Evolutionary conservation across 768 basidiomycete genomes (phyloP).

Genomic region (Rhizopogon rudus): DNA sequence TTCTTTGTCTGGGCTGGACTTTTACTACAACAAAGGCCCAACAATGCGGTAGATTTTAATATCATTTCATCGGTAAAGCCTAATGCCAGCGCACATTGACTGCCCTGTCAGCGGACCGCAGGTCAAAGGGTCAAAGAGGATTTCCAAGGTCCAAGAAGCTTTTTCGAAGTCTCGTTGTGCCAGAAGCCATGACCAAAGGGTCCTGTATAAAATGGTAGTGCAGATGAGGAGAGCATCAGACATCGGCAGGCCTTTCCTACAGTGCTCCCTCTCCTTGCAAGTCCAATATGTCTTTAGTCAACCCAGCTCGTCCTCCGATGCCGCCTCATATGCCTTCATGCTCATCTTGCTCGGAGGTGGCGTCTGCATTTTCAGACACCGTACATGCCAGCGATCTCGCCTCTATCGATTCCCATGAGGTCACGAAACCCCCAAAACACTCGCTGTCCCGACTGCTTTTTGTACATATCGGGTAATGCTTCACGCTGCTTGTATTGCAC

Average conservation of each 20-base stretch:
- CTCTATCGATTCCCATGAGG: slow-evolving; percentile 15
- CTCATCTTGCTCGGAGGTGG: slow-evolving; percentile 13
- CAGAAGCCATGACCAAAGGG: slow-evolving; percentile 14
- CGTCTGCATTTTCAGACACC: slow-evolving; percentile 10
- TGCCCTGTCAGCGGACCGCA: slow-evolving; percentile 10
- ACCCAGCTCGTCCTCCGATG: neutral
- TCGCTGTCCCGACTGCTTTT: slow-evolving; percentile 55
- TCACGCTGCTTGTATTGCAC: neutral
- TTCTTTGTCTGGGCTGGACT: slow-evolving; percentile 24
- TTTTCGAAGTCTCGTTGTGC: slow-evolving; percentile 1
- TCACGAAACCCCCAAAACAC: slow-evolving; percentile 19
- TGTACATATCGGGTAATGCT: slow-evolving; percentile 62
- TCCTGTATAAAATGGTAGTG: slow-evolving; percentile 22
- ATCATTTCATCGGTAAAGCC: slow-evolving; percentile 19
- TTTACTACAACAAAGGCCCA: slow-evolving; percentile 21
- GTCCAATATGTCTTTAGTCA: neutral
- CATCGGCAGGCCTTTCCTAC: slow-evolving; percentile 1
- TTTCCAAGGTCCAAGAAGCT: slow-evolving; percentile 9
- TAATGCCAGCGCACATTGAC: slow-evolving; percentile 14
- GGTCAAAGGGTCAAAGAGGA: slow-evolving; percentile 13
- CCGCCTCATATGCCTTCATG: slow-evolving; percentile 3
- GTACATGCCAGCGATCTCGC: slow-evolving; percentile 16
- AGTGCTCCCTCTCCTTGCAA: neutral
- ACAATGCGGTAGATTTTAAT: slow-evolving; percentile 19
- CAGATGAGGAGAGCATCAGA: slow-evolving; percentile 2